Conservation (phyloP, 331 rosid species). For the Dryas integrifolia region DNA sequence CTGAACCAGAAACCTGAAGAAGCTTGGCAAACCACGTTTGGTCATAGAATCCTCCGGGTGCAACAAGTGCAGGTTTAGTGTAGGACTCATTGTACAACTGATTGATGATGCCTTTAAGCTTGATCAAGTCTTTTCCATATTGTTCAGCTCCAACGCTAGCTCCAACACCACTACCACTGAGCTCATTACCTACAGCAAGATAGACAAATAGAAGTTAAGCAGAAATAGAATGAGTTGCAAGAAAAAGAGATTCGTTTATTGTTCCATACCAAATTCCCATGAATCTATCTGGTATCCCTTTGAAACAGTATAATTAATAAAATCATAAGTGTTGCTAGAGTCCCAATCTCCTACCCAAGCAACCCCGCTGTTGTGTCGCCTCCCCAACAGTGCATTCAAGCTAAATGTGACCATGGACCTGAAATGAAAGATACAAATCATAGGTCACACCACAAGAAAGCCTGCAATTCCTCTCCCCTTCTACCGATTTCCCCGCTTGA, state of each 20-base stretch:
- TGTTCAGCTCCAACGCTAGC: slow-evolving; percentile 71
- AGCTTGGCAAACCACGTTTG: slow-evolving; percentile 65
- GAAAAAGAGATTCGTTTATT: slow-evolving; percentile 20
- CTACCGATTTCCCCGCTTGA: too few species aligned
- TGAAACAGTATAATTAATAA: slow-evolving; percentile 65
- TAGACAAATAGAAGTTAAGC: slow-evolving; percentile 25
- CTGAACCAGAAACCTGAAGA: slow-evolving; percentile 67
- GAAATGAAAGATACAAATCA: slow-evolving; percentile 27
- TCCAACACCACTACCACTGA: slow-evolving; percentile 73
- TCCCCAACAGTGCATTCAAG: slow-evolving; percentile 82
- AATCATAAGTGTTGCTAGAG: slow-evolving; percentile 51
- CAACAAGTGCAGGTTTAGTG: slow-evolving; percentile 58
- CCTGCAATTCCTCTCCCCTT: neutral
- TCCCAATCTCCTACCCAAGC: slow-evolving; percentile 88
- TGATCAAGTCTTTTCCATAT: slow-evolving; percentile 72
- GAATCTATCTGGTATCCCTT: slow-evolving; percentile 78
- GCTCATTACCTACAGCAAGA: slow-evolving; percentile 65
- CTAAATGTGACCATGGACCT: slow-evolving; percentile 76
- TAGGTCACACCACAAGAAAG: slow-evolving; percentile 2
- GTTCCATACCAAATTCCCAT: slow-evolving; percentile 82
- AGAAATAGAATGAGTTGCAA: slow-evolving; percentile 9
- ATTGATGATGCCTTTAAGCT: slow-evolving; percentile 45
- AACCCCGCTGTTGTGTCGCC: slow-evolving; percentile 38
- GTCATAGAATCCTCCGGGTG: slow-evolving; percentile 87
- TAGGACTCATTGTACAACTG: slow-evolving; percentile 42